These are phyloP conservation scores for Crucibulum cyathiforme DNA, from an alignment of 1,284 basidiomycete species.

Conservation along the genomic window DNA sequence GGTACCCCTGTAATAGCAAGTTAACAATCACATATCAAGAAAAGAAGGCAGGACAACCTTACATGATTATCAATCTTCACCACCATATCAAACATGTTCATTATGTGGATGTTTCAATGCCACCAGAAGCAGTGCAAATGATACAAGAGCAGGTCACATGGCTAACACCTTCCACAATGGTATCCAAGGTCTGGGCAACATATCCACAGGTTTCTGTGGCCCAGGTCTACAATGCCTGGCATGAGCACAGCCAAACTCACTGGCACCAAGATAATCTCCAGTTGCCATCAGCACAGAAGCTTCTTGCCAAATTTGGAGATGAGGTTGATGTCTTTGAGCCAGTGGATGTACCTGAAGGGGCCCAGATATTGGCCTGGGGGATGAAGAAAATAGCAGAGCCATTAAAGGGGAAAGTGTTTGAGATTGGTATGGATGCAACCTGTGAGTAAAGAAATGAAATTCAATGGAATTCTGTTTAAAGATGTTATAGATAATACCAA, in stretches of 20 bases:
- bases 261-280: constrained; percentile 31
- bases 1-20: constrained; percentile 10
- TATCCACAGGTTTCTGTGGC: constrained; percentile 12
- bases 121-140: constrained; percentile 12
- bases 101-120: constrained; percentile 15
- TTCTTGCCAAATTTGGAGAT: constrained; percentile 25
- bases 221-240: not conserved
- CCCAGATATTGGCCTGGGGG: constrained; percentile 17
- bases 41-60: not conserved
- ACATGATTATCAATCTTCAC: constrained; percentile 8
- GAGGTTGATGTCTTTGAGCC: constrained; percentile 26
- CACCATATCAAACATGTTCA: constrained; percentile 16
- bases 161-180: constrained; percentile 13
- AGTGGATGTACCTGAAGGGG: constrained; percentile 12
- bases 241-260: constrained; percentile 28
- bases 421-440: constrained; percentile 20
- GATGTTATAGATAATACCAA: constrained; percentile 7
- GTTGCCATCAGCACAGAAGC: constrained; percentile 26
- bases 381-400: constrained; percentile 10
- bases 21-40: constrained; percentile 7
- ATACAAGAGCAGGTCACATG: constrained; percentile 16
- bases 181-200: constrained; percentile 8
- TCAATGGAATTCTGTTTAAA: not conserved
- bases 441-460: constrained; percentile 3
- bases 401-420: constrained; percentile 14